Evolutionary conservation across 306 rosid genomes (phyloP).

Genomic region (Nissolia schottii): DNA sequence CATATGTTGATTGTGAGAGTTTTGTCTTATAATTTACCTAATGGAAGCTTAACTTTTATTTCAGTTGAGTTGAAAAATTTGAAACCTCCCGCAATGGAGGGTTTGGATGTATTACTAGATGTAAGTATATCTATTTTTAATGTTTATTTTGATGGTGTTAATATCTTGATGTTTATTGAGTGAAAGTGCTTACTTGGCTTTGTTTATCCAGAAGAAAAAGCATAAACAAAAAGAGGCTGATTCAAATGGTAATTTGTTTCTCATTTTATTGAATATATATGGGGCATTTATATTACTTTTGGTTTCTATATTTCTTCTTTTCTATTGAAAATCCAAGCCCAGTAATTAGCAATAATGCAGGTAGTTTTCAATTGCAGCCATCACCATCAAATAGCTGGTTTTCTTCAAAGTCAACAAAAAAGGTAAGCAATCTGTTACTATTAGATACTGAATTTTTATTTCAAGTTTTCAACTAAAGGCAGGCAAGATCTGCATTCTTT

Average conservation of each 20-base stretch:
- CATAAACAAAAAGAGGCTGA: conserved; percentile 45
- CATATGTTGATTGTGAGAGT: background rate
- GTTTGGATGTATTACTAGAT: conserved; percentile 50
- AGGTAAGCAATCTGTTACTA: conserved; percentile 32
- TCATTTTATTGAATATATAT: conserved; percentile 12
- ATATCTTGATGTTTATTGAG: background rate
- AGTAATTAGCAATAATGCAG: conserved; percentile 44
- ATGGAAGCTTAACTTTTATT: conserved; percentile 24
- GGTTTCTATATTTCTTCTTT: background rate
- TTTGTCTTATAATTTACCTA: background rate
- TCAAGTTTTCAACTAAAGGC: background rate
- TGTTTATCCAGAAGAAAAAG: conserved; percentile 54
- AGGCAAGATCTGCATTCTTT: conserved; percentile 9
- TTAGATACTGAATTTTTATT: conserved; percentile 2
- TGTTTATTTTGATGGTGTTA: background rate
- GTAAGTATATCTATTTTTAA: conserved; percentile 35
- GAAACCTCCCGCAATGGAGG: conserved; percentile 72
- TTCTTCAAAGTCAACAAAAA: conserved; percentile 71
- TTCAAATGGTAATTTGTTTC: conserved; percentile 48
- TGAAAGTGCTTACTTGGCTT: conserved; percentile 25
- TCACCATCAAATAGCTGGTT: conserved; percentile 69
- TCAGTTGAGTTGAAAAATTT: conserved; percentile 57
- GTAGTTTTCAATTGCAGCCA: conserved; percentile 41
- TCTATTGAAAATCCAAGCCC: background rate
- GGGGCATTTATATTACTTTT: background rate